Base-by-base conservation (phyloP, 306 rosid genomes). In the Quercus dentata region DNA sequence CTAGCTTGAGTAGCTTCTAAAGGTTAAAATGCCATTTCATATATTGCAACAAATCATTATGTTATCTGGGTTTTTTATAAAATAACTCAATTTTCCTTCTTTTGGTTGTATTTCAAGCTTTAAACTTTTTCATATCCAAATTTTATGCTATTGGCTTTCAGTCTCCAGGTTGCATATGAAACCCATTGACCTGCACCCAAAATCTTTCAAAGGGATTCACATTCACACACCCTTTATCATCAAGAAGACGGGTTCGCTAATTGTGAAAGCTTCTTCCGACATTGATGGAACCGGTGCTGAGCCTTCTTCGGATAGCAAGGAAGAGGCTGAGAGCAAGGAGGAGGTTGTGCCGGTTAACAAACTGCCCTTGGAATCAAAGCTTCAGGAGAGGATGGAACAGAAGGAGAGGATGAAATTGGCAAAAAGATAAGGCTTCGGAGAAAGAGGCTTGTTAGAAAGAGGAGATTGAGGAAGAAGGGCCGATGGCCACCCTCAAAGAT, bases 401-500 rank as follows among this genome's bases (percentile, higher is more conserved):
- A 88, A 63, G 87, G 19, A 78, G 81, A 91, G 79, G 92, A 92
- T 92, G 97, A 91, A 90, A 70, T 83, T 92, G 69, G 98, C 95
- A 2, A 95, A 89, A 95, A 95, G 88, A 86, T 91, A 73, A 82
- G 99, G 88, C 88, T 95, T 65, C 81, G 88, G 25, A 90, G 98
- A 83, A 92, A 90, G 55, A 82, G 99, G 72, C 98, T 92, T 55
- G 91, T 95, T 38, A 85, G 76, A 21, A 95, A 94, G 79, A 84
- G 99, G 18, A 87, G 28, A 54, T 56, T 95, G 90, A 89, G 98
- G 80, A 95, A 95, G 97, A 95, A 95, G 75, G 98, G 99, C 44
- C 73, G 90, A 80, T 92, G 99, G 98, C 98, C 99, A 35, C 97
- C 99, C 85, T 92, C 97, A 1, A 95, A 95, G 84, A 91, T 92